Conservation (phyloP, 2,329 filamentous ascomycete genomes). For the Hymenoscyphus repandus region DNA sequence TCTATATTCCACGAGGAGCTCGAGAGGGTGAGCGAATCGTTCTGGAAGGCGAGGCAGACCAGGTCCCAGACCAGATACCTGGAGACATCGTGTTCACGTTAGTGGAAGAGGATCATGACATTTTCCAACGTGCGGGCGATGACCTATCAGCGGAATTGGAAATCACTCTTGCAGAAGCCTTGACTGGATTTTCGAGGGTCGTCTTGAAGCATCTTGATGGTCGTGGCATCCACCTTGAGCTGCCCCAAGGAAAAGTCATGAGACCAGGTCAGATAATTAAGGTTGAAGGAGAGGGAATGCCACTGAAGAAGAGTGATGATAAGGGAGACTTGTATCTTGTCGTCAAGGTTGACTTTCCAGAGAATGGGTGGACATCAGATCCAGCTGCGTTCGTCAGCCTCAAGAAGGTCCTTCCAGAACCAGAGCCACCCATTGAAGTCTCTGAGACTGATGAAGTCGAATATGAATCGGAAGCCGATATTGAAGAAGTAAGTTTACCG, state of each 20-base stretch:
- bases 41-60: conserved; percentile 89
- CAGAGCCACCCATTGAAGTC: conserved; percentile 54
- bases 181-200: conserved; percentile 84
- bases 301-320: conserved; percentile 74
- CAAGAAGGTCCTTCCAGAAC: conserved; percentile 66
- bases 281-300: conserved; percentile 89
- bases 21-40: conserved; percentile 85
- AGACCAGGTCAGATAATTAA: conserved; percentile 81
- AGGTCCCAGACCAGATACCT: conserved; percentile 80
- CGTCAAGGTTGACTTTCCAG: conserved; percentile 83
- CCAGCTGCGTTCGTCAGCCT: conserved; percentile 67
- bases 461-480: conserved; percentile 75
- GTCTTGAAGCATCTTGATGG: conserved; percentile 92
- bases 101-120: conserved; percentile 72
- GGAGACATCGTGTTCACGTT: conserved; percentile 92
- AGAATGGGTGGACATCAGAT: conserved; percentile 74
- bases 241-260: conserved; percentile 76
- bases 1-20: conserved; percentile 88
- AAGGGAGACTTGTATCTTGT: conserved; percentile 85
- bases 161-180: conserved; percentile 75
- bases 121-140: conserved; percentile 76
- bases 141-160: conserved; percentile 80
- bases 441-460: conserved; percentile 83
- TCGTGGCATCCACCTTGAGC: conserved; percentile 75
- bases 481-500: conserved; percentile 61